phyloP scores from a whole-genome alignment of 495 filamentous ascomycete genomes.

The Cryomyces minteri region DNA sequence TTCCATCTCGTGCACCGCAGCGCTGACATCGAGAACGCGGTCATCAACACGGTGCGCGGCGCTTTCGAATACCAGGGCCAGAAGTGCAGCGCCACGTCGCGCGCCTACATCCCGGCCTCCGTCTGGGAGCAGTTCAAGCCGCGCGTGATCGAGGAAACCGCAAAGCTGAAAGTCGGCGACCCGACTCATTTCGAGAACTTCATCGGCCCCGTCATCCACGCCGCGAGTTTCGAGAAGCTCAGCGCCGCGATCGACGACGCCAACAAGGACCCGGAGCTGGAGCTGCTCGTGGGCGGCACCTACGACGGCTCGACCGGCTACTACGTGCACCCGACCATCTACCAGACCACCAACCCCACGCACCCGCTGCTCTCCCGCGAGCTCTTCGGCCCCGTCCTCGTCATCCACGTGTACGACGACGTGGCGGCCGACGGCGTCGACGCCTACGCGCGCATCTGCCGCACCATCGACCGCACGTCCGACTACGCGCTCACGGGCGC shows the following conservation, averaged over 20 bases:
- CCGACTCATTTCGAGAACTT: constrained; percentile 21
- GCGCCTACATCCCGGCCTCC: constrained; percentile 20
- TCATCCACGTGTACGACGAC: constrained; percentile 42
- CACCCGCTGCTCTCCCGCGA: constrained; percentile 43
- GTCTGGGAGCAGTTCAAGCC: constrained; percentile 18
- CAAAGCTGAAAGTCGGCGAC: constrained; percentile 19
- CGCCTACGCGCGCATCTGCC: constrained; percentile 16
- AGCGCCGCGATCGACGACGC: constrained; percentile 35
- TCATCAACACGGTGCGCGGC: constrained; percentile 22
- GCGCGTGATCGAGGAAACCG: constrained; percentile 15
- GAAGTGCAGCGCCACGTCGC: constrained; percentile 22
- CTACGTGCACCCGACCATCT: constrained; percentile 51
- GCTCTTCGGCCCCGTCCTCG: constrained; percentile 45
- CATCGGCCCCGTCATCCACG: constrained; percentile 26
- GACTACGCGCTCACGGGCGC: constrained; percentile 24
- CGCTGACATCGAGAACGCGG: constrained; percentile 21
- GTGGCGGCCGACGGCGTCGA: constrained; percentile 11
- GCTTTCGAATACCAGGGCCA: constrained; percentile 27
- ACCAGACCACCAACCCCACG: constrained; percentile 42
- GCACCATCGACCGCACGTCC: constrained; percentile 17
- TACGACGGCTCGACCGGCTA: constrained; percentile 42
- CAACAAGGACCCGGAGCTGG: constrained; percentile 40
- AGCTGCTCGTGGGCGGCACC: constrained; percentile 38
- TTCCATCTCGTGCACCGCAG: constrained; percentile 22
- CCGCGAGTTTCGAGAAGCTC: constrained; percentile 21